Percentiles rank a stretch among this genome's conserved stretches.
Evolutionary conservation across 148 eudicot species (phyloP).

Genomic region (Limonium bicolor): DNA sequence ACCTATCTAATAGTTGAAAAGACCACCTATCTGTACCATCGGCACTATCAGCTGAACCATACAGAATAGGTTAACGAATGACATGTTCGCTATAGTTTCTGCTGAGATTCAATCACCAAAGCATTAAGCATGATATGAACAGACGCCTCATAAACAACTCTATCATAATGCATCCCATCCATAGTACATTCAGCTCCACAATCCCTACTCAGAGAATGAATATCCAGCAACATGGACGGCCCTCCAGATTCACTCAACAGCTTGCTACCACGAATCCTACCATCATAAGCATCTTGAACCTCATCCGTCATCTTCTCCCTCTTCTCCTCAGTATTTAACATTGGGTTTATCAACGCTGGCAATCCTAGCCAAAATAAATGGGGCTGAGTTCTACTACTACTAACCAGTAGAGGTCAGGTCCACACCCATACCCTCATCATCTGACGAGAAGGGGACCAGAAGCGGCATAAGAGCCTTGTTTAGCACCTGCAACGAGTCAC

Average conservation of each 20-base stretch:
- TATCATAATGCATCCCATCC: conserved; percentile 90
- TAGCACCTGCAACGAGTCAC: conserved; percentile 24
- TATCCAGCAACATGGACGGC: conserved; percentile 51
- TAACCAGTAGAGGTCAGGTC: conserved; percentile 13
- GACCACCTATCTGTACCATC: no score
- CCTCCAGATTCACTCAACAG: conserved; percentile 59
- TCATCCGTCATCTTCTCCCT: conserved; percentile 52
- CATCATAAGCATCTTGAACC: conserved; percentile 23
- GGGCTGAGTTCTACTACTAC: conserved; percentile 29
- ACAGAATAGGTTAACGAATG: no score
- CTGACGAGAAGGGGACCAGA: conserved; percentile 23
- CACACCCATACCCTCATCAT: conserved; percentile 7
- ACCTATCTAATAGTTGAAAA: no score
- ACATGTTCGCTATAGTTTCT: conserved; percentile 29
- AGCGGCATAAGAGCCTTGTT: conserved; percentile 31
- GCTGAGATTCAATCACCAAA: conserved; percentile 81
- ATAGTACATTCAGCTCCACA: conserved; percentile 61
- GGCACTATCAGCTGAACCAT: no score
- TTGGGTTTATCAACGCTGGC: conserved; percentile 64
- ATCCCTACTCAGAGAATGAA: conserved; percentile 34
- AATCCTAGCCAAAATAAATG: conserved; percentile 86
- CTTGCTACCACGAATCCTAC: conserved; percentile 34
- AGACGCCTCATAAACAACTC: conserved; percentile 55
- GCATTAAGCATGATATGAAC: conserved; percentile 85
- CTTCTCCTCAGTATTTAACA: conserved; percentile 85